Conservation (phyloP, 805 yeast species). For the Starmerella sirachaensis region DNA sequence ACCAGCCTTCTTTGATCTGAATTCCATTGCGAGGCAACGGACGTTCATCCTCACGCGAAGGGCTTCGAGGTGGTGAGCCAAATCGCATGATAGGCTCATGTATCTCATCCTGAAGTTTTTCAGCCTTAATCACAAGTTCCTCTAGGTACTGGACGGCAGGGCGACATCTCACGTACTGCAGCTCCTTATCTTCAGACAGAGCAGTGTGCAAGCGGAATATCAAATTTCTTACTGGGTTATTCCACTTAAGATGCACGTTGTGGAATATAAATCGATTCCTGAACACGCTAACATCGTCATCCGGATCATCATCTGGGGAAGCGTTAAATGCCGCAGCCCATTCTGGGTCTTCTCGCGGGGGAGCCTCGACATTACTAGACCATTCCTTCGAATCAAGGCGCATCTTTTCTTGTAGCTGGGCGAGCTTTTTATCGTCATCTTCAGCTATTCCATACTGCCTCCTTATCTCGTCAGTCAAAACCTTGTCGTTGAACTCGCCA, state of each 20-base stretch:
- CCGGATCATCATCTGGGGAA: background rate
- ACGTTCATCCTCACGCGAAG: no score
- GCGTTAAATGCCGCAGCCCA: background rate
- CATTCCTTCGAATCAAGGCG: background rate
- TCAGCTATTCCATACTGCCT: constrained; percentile 14
- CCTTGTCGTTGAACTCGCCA: constrained; percentile 3
- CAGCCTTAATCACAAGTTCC: constrained; percentile 36
- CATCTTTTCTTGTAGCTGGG: background rate
- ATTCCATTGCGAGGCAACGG: no score
- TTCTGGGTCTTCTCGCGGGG: background rate
- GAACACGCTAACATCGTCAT: constrained; percentile 27
- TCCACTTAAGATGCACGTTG: constrained; percentile 68
- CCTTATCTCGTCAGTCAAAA: constrained; percentile 10
- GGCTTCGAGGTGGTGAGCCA: no score
- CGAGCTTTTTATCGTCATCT: constrained; percentile 15
- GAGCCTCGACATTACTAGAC: no score
- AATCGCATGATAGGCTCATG: background rate
- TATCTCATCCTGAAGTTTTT: constrained; percentile 7
- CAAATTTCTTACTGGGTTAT: constrained; percentile 51
- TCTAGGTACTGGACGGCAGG: constrained; percentile 41
- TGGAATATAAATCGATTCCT: constrained; percentile 64
- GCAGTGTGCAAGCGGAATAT: constrained; percentile 48
- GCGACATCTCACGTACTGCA: constrained; percentile 35
- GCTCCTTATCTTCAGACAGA: constrained; percentile 36
- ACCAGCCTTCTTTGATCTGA: no score